These are phyloP conservation scores for Lolium rigidum DNA, from an alignment of 176 grass and related monocot species.

Conservation along the genomic window DNA sequence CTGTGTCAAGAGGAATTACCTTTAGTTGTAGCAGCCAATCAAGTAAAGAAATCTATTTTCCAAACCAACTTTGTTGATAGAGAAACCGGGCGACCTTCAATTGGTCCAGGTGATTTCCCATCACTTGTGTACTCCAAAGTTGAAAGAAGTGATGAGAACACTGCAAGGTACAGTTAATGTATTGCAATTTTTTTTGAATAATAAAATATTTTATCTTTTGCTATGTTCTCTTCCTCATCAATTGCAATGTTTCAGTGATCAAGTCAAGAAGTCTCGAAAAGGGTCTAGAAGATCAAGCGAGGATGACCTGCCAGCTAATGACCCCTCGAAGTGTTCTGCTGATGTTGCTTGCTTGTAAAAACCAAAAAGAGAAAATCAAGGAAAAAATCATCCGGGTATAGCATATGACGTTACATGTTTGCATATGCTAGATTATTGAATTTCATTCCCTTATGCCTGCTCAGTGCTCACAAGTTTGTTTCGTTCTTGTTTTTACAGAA, in stretches of 20 bases:
- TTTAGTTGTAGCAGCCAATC: constrained; percentile 49
- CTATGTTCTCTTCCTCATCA: constrained; percentile 8
- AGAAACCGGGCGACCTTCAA: constrained; percentile 76
- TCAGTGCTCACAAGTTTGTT: constrained; percentile 42
- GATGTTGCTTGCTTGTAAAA: constrained; percentile 5
- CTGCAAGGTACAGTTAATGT: constrained; percentile 50
- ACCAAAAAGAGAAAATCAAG: constrained; percentile 15
- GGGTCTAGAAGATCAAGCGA: constrained; percentile 24
- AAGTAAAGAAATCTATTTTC: constrained; percentile 78
- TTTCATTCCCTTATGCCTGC: constrained; percentile 34
- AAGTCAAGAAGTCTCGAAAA: constrained; percentile 31
- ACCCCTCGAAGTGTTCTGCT: constrained; percentile 2
- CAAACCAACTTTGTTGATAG: constrained; percentile 91
- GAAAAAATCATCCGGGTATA: constrained; percentile 33
- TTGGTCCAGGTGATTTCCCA: constrained; percentile 70
- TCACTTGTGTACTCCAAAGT: constrained; percentile 49
- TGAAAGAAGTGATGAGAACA: constrained; percentile 43
- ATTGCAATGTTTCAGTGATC: constrained; percentile 26
- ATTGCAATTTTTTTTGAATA: neutral
- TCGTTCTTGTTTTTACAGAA: constrained; percentile 31
- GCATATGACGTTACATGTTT: constrained; percentile 3
- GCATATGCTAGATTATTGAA: constrained; percentile 18
- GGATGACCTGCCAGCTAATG: constrained; percentile 3
- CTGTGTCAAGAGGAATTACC: constrained; percentile 56
- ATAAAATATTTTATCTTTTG: neutral